These are phyloP conservation scores for Nissolia schottii DNA, from an alignment of 306 rosid genomes.

Conservation along the genomic window DNA sequence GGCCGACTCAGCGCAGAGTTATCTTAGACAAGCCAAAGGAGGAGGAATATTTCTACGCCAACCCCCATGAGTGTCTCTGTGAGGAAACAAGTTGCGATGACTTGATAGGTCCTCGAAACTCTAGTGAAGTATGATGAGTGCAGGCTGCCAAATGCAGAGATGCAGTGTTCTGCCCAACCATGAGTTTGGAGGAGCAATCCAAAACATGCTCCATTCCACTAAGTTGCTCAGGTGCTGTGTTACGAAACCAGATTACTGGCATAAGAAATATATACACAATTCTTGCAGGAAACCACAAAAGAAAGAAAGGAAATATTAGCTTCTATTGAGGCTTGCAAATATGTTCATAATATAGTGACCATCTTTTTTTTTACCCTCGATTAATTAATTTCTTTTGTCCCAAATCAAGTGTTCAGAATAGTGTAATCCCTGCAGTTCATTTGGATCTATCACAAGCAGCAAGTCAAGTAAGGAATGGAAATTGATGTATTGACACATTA, in stretches of 20 bases:
- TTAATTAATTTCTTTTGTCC: not conserved
- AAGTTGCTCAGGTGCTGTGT: slow-evolving; percentile 27
- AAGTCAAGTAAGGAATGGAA: not conserved
- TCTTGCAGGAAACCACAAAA: slow-evolving; percentile 46
- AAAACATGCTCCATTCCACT: not conserved
- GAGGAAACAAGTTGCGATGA: slow-evolving; percentile 54
- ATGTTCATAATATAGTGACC: not conserved
- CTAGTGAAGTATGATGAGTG: slow-evolving; percentile 29
- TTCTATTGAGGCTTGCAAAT: slow-evolving; percentile 30
- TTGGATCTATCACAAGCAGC: not conserved
- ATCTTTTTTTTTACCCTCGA: not conserved
- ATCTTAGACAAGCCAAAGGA: slow-evolving; percentile 87
- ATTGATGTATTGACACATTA: too few relatives aligned
- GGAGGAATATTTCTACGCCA: slow-evolving; percentile 94
- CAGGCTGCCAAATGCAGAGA: slow-evolving; percentile 16
- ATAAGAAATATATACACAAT: slow-evolving; percentile 40
- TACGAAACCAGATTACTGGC: slow-evolving; percentile 25
- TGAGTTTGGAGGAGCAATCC: not conserved
- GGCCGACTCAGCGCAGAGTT: slow-evolving; percentile 57
- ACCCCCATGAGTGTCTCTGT: slow-evolving; percentile 89
- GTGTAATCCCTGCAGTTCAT: not conserved
- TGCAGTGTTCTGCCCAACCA: slow-evolving; percentile 18
- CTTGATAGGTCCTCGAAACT: slow-evolving; percentile 43
- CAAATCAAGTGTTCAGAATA: too few relatives aligned
- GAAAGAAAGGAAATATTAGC: not conserved